These are phyloP conservation scores for Penicillium canescens DNA, from an alignment of 495 filamentous ascomycete species.

Conservation along the genomic window DNA sequence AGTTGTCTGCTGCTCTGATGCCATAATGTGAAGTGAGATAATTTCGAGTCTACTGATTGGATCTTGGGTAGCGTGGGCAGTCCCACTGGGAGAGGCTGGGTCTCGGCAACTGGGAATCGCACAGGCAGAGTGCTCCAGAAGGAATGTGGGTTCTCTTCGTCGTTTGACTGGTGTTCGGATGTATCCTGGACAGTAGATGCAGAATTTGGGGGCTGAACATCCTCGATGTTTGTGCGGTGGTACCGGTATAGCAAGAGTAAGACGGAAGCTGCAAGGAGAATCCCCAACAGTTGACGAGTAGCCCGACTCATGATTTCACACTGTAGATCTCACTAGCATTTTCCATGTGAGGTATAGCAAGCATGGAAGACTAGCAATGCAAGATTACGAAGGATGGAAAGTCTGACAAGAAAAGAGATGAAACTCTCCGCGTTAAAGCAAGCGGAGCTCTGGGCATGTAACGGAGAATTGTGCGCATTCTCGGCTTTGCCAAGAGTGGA, in stretches of 20 bases:
- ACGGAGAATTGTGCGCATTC: not conserved
- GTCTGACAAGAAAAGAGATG: not conserved
- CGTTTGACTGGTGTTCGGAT: not conserved
- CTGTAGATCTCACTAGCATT: conserved; percentile 2
- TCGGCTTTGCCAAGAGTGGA: not conserved
- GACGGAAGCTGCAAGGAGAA: conserved; percentile 6
- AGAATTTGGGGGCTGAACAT: not conserved
- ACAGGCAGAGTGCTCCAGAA: conserved; percentile 15
- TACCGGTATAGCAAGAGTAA: conserved; percentile 10
- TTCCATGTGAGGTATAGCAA: not conserved
- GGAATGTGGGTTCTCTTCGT: not conserved
- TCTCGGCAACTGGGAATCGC: conserved; percentile 6
- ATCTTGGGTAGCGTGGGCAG: not conserved
- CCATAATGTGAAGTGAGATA: conserved; percentile 1
- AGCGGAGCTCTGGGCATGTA: too few species aligned
- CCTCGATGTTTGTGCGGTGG: not conserved
- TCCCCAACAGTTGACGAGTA: conserved; percentile 16
- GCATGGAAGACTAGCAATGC: not conserved
- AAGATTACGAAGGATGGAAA: not conserved
- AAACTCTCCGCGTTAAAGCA: not conserved
- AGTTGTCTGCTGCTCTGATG: conserved; percentile 25
- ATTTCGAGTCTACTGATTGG: conserved; percentile 1
- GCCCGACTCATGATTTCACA: conserved; percentile 19
- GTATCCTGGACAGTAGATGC: not conserved
- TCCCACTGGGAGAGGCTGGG: conserved; percentile 2